Conservation (phyloP, 345 rosid genomes). For the Clarkia xantiana region DNA sequence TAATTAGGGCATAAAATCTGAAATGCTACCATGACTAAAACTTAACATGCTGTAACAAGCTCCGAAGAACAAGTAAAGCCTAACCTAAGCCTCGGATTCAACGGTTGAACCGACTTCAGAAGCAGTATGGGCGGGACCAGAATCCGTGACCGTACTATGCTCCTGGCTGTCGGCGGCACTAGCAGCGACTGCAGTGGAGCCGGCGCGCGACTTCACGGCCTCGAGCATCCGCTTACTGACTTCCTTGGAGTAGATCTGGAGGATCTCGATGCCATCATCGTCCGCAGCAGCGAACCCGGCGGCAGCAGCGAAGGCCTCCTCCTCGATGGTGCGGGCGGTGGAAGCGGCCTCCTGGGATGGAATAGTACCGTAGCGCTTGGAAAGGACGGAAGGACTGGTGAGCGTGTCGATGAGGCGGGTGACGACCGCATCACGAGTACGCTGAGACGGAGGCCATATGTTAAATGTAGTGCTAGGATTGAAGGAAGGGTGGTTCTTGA, state of each 20-base stretch:
- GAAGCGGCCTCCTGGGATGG: conserved; percentile 45
- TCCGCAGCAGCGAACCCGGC: conserved; percentile 35
- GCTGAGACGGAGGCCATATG: no score
- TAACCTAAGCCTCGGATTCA: conserved; percentile 6
- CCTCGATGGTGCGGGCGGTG: conserved; percentile 54
- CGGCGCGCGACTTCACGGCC: conserved; percentile 41
- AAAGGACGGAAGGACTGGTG: conserved; percentile 61
- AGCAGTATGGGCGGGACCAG: conserved; percentile 2
- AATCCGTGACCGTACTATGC: neutral
- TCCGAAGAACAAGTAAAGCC: conserved; percentile 1
- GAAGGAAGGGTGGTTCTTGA: conserved; percentile 9
- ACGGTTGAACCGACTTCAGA: conserved; percentile 5
- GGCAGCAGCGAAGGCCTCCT: conserved; percentile 58
- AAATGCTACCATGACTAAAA: no score
- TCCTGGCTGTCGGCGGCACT: conserved; percentile 1
- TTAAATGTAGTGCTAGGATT: conserved; percentile 25
- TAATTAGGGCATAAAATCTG: no score
- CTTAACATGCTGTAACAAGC: no score
- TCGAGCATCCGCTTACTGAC: conserved; percentile 85
- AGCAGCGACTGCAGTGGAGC: neutral
- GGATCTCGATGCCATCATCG: conserved; percentile 77
- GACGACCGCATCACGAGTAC: no score
- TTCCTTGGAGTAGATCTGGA: conserved; percentile 78
- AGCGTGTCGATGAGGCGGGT: no score
- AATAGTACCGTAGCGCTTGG: conserved; percentile 72